Conservation (phyloP, 2,329 filamentous ascomycete species). For the Diaporthe ilicicola region DNA sequence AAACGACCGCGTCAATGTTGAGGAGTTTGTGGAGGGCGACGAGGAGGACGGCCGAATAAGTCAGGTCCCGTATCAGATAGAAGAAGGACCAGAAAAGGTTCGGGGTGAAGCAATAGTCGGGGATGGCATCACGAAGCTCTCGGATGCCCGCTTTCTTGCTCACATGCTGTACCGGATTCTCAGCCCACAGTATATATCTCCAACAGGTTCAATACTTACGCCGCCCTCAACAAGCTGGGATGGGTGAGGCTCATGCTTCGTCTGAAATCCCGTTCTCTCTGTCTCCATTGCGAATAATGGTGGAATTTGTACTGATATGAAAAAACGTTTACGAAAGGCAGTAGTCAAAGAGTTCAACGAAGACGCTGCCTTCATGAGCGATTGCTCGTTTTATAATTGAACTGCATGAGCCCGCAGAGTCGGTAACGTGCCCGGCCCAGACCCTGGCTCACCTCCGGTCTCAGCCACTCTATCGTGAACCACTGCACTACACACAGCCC, state of each 20-base stretch:
- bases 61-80: background rate
- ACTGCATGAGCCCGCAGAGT: background rate
- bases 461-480: too few species aligned
- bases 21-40: background rate
- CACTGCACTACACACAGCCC: too few species aligned
- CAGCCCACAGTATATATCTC: background rate
- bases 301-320: background rate
- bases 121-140: conserved; percentile 95
- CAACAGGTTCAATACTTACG: background rate
- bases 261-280: background rate
- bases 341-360: background rate
- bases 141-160: conserved; percentile 67
- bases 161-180: background rate
- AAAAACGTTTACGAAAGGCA: background rate
- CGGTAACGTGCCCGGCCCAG: too few species aligned
- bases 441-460: background rate
- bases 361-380: background rate
- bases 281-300: background rate
- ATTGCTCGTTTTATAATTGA: background rate
- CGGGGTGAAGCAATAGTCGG: conserved; percentile 84
- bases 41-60: background rate
- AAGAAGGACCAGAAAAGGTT: background rate
- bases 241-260: background rate
- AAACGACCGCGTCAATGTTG: background rate
- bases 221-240: background rate